Evolutionary conservation across 2,329 filamentous ascomycete species (phyloP).

Genomic region (Colletotrichum cordylinicola): DNA sequence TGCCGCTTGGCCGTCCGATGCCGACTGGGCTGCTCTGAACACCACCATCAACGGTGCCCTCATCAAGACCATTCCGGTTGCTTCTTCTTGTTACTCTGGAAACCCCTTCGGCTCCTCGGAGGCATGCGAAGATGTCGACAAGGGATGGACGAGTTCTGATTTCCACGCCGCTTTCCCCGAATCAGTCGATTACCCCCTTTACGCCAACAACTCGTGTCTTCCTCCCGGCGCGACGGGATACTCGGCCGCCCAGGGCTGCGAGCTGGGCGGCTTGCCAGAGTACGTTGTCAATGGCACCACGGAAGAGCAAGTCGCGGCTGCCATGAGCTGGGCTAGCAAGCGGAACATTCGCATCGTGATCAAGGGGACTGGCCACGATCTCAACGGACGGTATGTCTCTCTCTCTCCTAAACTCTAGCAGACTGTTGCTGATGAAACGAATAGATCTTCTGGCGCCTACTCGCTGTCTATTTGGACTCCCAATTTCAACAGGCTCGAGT

Average conservation of each 20-base stretch:
- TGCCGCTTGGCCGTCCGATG: constrained; percentile 11
- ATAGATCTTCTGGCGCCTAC: constrained; percentile 24
- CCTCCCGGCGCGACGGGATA: not conserved
- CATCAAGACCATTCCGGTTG: constrained; percentile 50
- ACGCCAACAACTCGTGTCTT: constrained; percentile 9
- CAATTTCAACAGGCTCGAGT: constrained; percentile 15
- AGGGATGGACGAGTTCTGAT: not conserved
- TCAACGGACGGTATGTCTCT: constrained; percentile 58
- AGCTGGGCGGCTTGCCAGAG: constrained; percentile 33
- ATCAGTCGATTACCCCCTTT: not conserved
- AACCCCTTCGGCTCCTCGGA: not conserved
- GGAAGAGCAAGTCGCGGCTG: constrained; percentile 31
- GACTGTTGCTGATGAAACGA: not conserved
- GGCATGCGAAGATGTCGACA: not conserved
- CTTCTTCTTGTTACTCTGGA: constrained; percentile 48
- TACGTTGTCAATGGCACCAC: constrained; percentile 40
- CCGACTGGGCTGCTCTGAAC: constrained; percentile 48
- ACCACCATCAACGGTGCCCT: constrained; percentile 46
- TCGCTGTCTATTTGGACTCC: constrained; percentile 24
- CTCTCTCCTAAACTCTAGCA: not conserved
- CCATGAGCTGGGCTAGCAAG: constrained; percentile 21
- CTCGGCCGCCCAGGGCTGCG: constrained; percentile 30
- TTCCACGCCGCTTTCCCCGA: constrained; percentile 2
- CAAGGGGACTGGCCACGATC: constrained; percentile 60
- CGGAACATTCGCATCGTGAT: constrained; percentile 55